These are phyloP conservation scores for Isoetes engelmannii DNA, from an alignment of 83 land plant genomes.

Conservation along the genomic window DNA sequence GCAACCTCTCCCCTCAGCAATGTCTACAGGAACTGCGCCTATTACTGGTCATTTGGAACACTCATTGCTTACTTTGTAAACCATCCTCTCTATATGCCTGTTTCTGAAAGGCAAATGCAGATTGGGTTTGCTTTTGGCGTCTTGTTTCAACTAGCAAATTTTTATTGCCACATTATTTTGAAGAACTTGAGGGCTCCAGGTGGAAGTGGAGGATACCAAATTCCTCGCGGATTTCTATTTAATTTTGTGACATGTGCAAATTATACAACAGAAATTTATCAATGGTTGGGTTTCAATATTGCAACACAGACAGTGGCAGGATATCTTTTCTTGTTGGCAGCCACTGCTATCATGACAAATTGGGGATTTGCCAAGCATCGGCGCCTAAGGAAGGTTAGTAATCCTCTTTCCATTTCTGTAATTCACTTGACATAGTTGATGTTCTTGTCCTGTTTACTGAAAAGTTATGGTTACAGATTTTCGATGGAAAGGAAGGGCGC, in stretches of 20 bases:
- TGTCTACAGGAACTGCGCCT: conserved; percentile 81
- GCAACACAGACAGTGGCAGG: conserved; percentile 94
- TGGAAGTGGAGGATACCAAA: conserved; percentile 90
- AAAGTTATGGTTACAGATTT: conserved; percentile 75
- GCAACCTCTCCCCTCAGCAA: conserved; percentile 89
- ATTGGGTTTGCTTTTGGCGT: conserved; percentile 77
- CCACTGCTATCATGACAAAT: conserved; percentile 69
- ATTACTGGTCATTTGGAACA: conserved; percentile 85
- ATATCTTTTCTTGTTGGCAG: conserved; percentile 65
- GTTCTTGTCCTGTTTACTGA: no score
- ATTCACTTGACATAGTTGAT: no score
- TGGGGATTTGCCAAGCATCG: conserved; percentile 95
- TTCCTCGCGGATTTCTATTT: conserved; percentile 81
- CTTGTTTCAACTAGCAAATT: conserved; percentile 66
- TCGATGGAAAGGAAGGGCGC: conserved; percentile 86
- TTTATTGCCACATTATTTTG: conserved; percentile 70
- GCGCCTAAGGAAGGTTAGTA: conserved; percentile 68
- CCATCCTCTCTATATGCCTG: conserved; percentile 90
- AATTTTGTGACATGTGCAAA: conserved; percentile 91
- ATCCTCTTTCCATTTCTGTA: no score
- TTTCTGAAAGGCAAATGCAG: conserved; percentile 73
- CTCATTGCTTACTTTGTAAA: conserved; percentile 88
- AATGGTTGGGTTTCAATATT: conserved; percentile 93
- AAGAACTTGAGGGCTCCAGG: conserved; percentile 59
- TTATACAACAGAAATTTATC: conserved; percentile 93